Evolutionary conservation across 2,329 filamentous ascomycete species (phyloP), one percentile per base, ranked within the genome.

Genomic region (Fusarium sp.): DNA sequence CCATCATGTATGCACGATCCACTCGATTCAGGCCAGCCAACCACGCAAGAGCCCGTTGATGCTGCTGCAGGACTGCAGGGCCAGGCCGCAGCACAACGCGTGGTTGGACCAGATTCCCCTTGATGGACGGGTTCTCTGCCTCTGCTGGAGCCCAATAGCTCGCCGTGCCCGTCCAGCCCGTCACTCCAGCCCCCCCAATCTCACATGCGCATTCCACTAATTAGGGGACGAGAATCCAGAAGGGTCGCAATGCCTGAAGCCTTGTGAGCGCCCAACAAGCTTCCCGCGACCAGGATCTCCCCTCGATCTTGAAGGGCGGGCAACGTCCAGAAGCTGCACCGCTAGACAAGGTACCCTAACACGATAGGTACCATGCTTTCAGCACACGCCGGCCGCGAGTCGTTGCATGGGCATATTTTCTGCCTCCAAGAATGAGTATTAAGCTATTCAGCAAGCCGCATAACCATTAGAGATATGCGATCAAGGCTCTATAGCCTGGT

Each of bases 151-250:
- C 50, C 63, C 55, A 70, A 64, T 65, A 48, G 48, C 47, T 31
- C 51, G 31, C 27, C 41, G 44, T 31, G 31, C 23, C 30, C 37
- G 31, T 44, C 62, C 40, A 61, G 50, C 39, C 40, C 57, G 40
- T 59, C 43, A 46, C 59, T 46, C 60, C 67, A 68, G 60, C 68
- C 67, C 62, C 67, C 44, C 59, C 28, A 65, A 68, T 70, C 68
- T 71, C 62, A 67, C 56, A 67, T 67, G 67, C 63, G 62, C 62
- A 67, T 70, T 67, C 67, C 62, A 70, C 66, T 64, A 70, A 70
- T 70, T 31, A 55, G 52, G 70, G 50, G 41, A 44, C 53, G 51
- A 34, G 50, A 37, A 61, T 23, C 51, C 36, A 48, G 23, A 53
- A 64, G 54, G 57, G 66, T 67, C 41, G 44, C 46, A 63, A 55